These are phyloP conservation scores for Xylaria curta DNA, from an alignment of 495 filamentous ascomycete genomes.

Conservation along the genomic window DNA sequence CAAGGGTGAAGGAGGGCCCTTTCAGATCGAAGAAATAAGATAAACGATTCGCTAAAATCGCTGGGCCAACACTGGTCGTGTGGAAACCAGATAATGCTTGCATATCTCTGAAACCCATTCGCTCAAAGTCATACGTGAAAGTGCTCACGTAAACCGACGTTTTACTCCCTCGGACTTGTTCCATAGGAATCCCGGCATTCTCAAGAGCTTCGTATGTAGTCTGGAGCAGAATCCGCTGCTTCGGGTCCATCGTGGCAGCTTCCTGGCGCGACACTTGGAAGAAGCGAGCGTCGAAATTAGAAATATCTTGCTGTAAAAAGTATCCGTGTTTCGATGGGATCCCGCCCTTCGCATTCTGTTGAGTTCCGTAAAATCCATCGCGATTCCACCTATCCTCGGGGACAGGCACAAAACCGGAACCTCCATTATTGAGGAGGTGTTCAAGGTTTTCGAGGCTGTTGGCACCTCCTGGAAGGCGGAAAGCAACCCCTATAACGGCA, in stretches of 20 bases:
- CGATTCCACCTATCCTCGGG: slow-evolving; percentile 69
- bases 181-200: slow-evolving; percentile 20
- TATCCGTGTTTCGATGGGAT: slow-evolving; percentile 54
- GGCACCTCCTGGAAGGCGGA: slow-evolving; percentile 53
- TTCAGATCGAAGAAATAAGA: slow-evolving; percentile 55
- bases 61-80: slow-evolving; percentile 42
- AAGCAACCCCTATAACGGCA: slow-evolving; percentile 50
- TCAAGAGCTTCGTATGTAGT: slow-evolving; percentile 45
- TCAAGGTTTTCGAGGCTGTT: slow-evolving; percentile 47
- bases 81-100: slow-evolving; percentile 18
- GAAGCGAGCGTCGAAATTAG: slow-evolving; percentile 56
- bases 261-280: slow-evolving; percentile 55
- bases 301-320: slow-evolving; percentile 57
- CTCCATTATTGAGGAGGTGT: slow-evolving; percentile 44
- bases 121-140: slow-evolving; percentile 18
- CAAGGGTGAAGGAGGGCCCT: slow-evolving; percentile 53
- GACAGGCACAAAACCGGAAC: slow-evolving; percentile 46
- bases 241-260: slow-evolving; percentile 51
- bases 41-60: slow-evolving; percentile 56
- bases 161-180: slow-evolving; percentile 1
- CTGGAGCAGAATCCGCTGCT: slow-evolving; percentile 49
- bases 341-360: slow-evolving; percentile 42
- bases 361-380: slow-evolving; percentile 70
- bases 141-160: slow-evolving; percentile 16
- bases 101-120: slow-evolving; percentile 11